Evolutionary conservation across 352 stramenopile genomes (phyloP).

Genomic region (Globisporangium paddicum): DNA sequence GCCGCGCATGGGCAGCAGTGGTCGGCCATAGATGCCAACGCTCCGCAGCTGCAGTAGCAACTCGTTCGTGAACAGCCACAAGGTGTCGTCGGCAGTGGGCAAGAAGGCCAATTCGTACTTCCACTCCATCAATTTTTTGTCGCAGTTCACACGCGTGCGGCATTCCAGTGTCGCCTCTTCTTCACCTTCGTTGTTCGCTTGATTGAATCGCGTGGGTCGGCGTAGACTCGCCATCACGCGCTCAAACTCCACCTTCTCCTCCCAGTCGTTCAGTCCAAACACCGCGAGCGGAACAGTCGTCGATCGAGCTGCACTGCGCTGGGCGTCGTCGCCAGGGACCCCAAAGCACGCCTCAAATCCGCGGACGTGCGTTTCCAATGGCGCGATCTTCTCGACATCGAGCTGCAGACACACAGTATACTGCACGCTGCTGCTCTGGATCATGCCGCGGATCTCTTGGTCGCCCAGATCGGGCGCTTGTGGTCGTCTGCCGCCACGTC

Average conservation of each 20-base stretch:
- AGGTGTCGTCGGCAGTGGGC: slow-evolving; percentile 22
- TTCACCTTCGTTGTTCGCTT: neutral
- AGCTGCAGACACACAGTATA: slow-evolving; percentile 10
- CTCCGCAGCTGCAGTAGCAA: slow-evolving; percentile 44
- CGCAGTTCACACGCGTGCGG: slow-evolving; percentile 18
- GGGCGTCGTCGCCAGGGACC: neutral
- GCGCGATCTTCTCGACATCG: neutral
- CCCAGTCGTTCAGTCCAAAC: slow-evolving; percentile 42
- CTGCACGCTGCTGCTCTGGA: slow-evolving; percentile 10
- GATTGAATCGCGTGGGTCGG: slow-evolving; percentile 10
- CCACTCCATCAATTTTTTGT: slow-evolving; percentile 22
- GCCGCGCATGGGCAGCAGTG: slow-evolving; percentile 18
- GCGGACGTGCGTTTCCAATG: neutral
- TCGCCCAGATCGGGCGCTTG: slow-evolving; percentile 5
- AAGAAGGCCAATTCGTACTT: slow-evolving; percentile 30
- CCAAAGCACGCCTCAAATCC: slow-evolving; percentile 3
- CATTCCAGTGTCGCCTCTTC: slow-evolving; percentile 14
- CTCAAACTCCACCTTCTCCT: slow-evolving; percentile 43
- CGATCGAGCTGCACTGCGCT: neutral
- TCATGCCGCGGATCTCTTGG: slow-evolving; percentile 11
- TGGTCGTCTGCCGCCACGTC: slow-evolving; percentile 2
- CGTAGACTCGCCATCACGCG: slow-evolving; percentile 28
- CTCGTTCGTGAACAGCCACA: slow-evolving; percentile 42
- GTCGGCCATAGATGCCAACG: slow-evolving; percentile 24
- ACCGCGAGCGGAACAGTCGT: slow-evolving; percentile 34